Base-by-base conservation (phyloP, 352 stramenopile genomes). In the Phytophthora nicotianae region DNA sequence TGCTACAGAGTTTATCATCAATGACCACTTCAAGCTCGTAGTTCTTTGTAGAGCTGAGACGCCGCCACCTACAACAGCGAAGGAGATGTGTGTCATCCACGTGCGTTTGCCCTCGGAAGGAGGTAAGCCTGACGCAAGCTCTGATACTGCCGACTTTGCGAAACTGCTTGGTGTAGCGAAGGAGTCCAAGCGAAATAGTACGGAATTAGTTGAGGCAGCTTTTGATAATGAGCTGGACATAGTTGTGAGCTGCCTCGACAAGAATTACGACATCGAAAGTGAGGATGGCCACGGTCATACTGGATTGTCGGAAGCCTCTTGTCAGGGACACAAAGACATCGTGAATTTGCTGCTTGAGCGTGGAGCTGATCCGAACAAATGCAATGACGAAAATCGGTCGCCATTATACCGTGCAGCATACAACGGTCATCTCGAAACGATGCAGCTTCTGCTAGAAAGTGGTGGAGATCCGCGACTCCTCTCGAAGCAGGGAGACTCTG, bases 231-330 rank as follows among this genome's bases (percentile, higher is more conserved):
- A 97, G 16, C 53, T 96, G 17, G 85, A 89, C 0, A 74, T 70
- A 2, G 69, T 97, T 5, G 67, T 86, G 7, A 72, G 77, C 11
- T 83, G 69, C 43, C 47, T 97, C 4, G 87, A 93, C 40, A 91
- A 96, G 51, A 94, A 91, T 37, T 97, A 92, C 58, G 84, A 96
- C 43, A 58, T 97, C 10, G 90, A 97, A 32, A 93, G 77, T 17
- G 70, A 88, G 33, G 90, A 97, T 45, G 89, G 86, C 14, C 87
- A 95, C 38, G 74, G 83, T 5, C 89, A 97, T 63, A 96, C 90
- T 7, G 77, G 89, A 7, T 65, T 97, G 0, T 95, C 84, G 0
- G 91, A 97, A 67, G 91, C 90, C 2, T 82, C 87, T 0, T 90
- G 78, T n/a, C 89, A 97, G 57, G 89, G 89, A 2, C 80, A 97